These are phyloP conservation scores for Debaryomycetaceae sp. DNA, from an alignment of 1,139 yeast genomes.

Conservation along the genomic window DNA sequence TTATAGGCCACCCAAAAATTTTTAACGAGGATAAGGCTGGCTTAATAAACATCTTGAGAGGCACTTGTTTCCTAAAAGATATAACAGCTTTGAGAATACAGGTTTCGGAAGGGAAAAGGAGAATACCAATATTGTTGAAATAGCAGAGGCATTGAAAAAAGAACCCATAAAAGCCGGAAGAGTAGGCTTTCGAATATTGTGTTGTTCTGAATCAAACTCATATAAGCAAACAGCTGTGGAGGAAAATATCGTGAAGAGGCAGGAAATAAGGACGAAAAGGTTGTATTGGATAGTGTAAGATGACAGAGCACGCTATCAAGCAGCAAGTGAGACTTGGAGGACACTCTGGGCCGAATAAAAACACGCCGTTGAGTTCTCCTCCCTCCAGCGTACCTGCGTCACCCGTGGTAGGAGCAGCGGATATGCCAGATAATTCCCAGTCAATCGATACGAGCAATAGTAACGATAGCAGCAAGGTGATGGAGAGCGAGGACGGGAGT, in stretches of 20 bases:
- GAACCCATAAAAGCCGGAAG: background rate
- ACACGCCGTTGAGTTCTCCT: slow-evolving; percentile 7
- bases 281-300: background rate
- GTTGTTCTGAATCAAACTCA: background rate
- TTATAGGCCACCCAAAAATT: background rate
- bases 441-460: background rate
- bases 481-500: background rate
- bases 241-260: background rate
- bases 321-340: background rate
- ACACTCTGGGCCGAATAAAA: background rate
- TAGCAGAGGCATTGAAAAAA: background rate
- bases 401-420: slow-evolving; percentile 5
- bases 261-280: background rate
- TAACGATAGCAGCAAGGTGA: background rate
- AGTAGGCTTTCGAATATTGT: background rate
- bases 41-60: background rate
- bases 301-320: background rate
- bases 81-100: background rate
- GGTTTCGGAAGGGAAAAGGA: background rate
- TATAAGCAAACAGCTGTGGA: background rate
- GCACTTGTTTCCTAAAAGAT: background rate
- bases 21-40: background rate
- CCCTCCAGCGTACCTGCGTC: slow-evolving; percentile 14
- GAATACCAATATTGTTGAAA: background rate
- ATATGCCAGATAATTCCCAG: background rate